phyloP scores from a whole-genome alignment of 2,329 filamentous ascomycete genomes.

The Arthrobotrys sinensis region DNA sequence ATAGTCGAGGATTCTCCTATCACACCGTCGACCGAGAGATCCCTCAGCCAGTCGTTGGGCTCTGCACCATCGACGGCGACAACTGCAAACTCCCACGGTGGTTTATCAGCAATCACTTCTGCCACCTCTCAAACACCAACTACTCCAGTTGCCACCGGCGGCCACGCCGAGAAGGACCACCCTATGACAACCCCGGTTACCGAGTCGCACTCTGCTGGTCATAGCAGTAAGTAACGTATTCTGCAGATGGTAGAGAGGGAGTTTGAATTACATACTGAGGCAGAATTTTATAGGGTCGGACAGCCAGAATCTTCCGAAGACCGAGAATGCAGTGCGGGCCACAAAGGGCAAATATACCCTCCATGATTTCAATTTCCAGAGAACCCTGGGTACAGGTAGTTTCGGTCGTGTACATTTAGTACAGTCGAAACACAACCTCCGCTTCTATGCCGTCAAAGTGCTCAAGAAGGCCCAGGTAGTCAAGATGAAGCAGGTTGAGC shows the following conservation, averaged over 20 bases:
- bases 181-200: conserved; percentile 65
- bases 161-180: conserved; percentile 64
- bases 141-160: conserved; percentile 39
- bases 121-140: conserved; percentile 65
- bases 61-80: conserved; percentile 65
- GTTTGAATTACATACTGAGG: conserved; percentile 3
- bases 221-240: conserved; percentile 65
- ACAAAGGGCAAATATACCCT: conserved; percentile 99
- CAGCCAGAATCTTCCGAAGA: conserved; percentile 63
- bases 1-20: conserved; percentile 55
- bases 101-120: conserved; percentile 63
- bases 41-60: conserved; percentile 64
- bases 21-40: conserved; percentile 63
- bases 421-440: conserved; percentile 97
- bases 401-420: conserved; percentile 97
- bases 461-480: conserved; percentile 98
- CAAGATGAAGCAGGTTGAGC: conserved; percentile 99
- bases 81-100: conserved; percentile 61
- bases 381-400: conserved; percentile 94
- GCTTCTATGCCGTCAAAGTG: conserved; percentile 98
- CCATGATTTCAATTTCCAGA: conserved; percentile 87
- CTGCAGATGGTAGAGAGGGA: conserved; percentile 39
- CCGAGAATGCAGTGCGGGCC: conserved; percentile 72
- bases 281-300: conserved; percentile 66
- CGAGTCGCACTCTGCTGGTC: conserved; percentile 65